Evolutionary conservation across 805 yeast species (phyloP), one percentile per base, ranked within the genome.

Genomic region (Starmerella etchellsii): DNA sequence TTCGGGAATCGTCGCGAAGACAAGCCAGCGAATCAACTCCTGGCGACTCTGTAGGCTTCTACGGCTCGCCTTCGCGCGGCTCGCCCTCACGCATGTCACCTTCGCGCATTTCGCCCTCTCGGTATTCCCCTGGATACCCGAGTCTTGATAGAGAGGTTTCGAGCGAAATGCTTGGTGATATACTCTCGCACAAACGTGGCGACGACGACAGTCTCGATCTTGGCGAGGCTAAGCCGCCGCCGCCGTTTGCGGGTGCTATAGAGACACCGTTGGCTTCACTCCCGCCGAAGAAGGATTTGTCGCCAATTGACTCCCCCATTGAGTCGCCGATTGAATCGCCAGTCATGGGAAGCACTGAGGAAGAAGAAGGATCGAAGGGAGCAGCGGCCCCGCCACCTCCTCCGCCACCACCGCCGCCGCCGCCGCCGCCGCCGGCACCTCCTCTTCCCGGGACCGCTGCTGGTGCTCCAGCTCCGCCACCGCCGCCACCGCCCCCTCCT

Each of bases 401-500:
- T 14, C 32, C 25, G 25, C 40, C 25, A 25, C 27, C 34, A 2
- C 34, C 31, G 31, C 43, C 51, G 3, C 41, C 46, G 24, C 42
- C 48, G 8, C 59, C 49, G 2, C 47, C 50, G 14, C 47, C 54
- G 18, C 62, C 61, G 2, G 59, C 63, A 4, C 64, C 65, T 3
- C 61, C 65, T 4, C 64, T 63, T 0, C 58, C 61, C 4, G 59
- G 63, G 9, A 61, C 60, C 3, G 37, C 24, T 2, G 42, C 35
- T 9, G 34, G 39, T 4, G 26, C 40, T 9, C 36, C 31, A 14
- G 42, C 47, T 8, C 51, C 60, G 13, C 59, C 61, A 2, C 58
- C 57, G 32, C 58, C 64, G 15, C 43, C 47, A n/a, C 45, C 49
- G n/a, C 33, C 36, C 10, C 34, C 43, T 8, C 36, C 46, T 20